Evolutionary conservation across 306 rosid genomes (phyloP).

Genomic region (Sicyos baderoa): DNA sequence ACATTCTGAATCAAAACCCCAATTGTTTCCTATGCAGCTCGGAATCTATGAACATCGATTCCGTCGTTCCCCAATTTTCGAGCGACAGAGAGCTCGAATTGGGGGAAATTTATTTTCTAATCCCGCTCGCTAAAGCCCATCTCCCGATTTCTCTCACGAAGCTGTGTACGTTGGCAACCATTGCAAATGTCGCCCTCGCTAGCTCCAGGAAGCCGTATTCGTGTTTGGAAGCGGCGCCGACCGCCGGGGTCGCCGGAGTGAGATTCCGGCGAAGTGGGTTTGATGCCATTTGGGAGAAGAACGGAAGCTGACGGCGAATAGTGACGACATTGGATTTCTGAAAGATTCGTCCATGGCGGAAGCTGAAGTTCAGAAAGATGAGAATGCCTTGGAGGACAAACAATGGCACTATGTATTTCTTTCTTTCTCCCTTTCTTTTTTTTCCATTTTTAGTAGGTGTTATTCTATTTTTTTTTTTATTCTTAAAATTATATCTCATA

Average conservation of each 20-base stretch:
- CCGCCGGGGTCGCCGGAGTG: neutral
- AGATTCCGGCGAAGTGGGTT: neutral
- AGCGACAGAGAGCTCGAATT: slow-evolving; percentile 42
- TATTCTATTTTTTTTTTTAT: too few relatives aligned
- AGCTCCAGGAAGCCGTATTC: slow-evolving; percentile 8
- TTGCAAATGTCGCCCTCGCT: slow-evolving; percentile 46
- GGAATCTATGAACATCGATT: slow-evolving; percentile 45
- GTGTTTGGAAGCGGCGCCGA: neutral
- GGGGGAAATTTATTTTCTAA: slow-evolving; percentile 45
- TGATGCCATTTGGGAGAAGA: neutral
- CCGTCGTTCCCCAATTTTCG: slow-evolving; percentile 21
- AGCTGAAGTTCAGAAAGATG: too few relatives aligned
- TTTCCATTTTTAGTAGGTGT: too few relatives aligned
- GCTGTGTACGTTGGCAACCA: slow-evolving; percentile 42
- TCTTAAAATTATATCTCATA: too few relatives aligned
- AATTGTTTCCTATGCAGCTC: slow-evolving; percentile 42
- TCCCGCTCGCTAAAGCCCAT: slow-evolving; percentile 33
- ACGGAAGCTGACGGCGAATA: neutral
- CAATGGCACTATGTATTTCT: too few relatives aligned
- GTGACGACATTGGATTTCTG: too few relatives aligned
- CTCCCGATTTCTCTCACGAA: slow-evolving; percentile 41
- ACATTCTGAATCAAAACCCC: slow-evolving; percentile 47
- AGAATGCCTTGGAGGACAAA: too few relatives aligned
- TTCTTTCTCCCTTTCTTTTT: too few relatives aligned
- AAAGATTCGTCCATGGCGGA: too few relatives aligned